Evolutionary conservation across 2,329 filamentous ascomycete species (phyloP), one percentile per base, ranked within the genome.

Genomic region (Neoscytalidium dimidiatum): DNA sequence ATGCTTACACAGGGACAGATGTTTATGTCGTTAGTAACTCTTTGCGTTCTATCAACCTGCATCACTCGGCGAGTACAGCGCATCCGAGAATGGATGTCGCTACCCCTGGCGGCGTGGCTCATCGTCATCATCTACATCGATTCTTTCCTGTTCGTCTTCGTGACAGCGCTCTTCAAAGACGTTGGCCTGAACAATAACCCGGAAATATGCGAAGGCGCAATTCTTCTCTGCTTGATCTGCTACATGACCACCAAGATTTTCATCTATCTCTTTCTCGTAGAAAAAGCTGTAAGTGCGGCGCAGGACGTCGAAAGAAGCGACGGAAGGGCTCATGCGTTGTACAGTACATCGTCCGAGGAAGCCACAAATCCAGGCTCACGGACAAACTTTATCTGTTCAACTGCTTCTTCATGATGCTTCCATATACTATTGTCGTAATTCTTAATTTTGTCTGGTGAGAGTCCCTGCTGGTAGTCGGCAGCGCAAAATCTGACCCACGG

Each of bases 91-190:
- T 75, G 71, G 72, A 66, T 58, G 38, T 46, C 43, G 0, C 52
- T 75, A 0, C 69, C 73, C 19, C 46, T 74, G 26, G 67, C 72
- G 3, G 70, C 64, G 19, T 70, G 67, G 66, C 64, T 89, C 56
- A 81, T 89, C 52, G 77, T 89, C 44, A 77, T 81, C 11, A 86
- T 89, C 38, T 89, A 89, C 68, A 35, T 79, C 65, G 86, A 89
- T 68, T 89, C 86, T 1, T 87, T 84, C 63, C 68, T 83, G 9
- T 90, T 90, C 69, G 84, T 88, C 13, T 81, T 86, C 67, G 82
- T 81, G 7, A 85, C 86, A 2, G 82, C 83, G 1, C 76, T 89
- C 4, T 82, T 86, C 64, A 83, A 85, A 66, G 83, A 85, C 1
- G 79, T 87, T 63, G 85, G 85, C 1, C 78, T 88, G 58, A 85